phyloP scores from a whole-genome alignment of 306 rosid genomes.

The Begonia loranthoides region DNA sequence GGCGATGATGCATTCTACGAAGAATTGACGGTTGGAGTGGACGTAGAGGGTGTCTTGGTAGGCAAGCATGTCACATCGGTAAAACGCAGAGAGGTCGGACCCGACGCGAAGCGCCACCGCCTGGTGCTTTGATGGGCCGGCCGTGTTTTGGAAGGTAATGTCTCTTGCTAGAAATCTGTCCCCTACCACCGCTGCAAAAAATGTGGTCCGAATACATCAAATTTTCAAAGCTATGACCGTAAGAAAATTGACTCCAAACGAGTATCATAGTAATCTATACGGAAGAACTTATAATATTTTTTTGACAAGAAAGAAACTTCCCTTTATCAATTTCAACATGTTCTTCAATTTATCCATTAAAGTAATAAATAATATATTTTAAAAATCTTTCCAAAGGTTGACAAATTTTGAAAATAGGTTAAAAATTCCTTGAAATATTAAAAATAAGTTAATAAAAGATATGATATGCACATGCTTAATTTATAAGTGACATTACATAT shows the following conservation, averaged over 20 bases:
- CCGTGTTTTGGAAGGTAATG: constrained; percentile 78
- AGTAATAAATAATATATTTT: no score
- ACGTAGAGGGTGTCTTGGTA: constrained; percentile 90
- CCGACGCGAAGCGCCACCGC: constrained; percentile 90
- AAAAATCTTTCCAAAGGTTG: no score
- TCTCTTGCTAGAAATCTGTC: constrained; percentile 50
- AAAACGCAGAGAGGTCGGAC: constrained; percentile 77
- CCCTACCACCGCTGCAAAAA: constrained; percentile 58
- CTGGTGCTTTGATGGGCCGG: constrained; percentile 86
- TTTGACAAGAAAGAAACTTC: no score
- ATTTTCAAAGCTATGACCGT: background rate
- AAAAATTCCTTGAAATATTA: no score
- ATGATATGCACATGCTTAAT: no score
- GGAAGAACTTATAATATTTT: no score
- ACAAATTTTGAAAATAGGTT: no score
- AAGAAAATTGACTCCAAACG: background rate
- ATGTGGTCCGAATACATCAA: background rate
- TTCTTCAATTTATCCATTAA: no score
- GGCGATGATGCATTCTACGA: constrained; percentile 27
- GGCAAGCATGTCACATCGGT: constrained; percentile 52
- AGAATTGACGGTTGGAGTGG: constrained; percentile 85
- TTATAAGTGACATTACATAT: no score
- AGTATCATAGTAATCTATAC: no score
- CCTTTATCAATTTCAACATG: no score
- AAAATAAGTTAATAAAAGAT: no score